Conservation (phyloP, 1,284 basidiomycete genomes). For the Xanthoconium separans region DNA sequence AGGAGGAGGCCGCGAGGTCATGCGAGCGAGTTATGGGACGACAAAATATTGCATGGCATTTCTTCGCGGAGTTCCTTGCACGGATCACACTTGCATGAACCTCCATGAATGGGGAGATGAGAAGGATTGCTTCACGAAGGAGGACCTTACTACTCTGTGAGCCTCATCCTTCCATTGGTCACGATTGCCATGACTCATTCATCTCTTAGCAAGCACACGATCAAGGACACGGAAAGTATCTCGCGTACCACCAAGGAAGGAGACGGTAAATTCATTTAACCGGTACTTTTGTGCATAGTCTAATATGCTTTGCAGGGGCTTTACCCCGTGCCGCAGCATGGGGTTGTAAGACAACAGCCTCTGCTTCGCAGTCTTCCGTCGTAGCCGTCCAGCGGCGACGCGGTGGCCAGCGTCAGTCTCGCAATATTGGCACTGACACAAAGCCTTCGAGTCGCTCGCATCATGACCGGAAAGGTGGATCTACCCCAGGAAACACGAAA, state of each 20-base stretch:
- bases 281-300: not conserved
- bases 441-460: constrained; percentile 36
- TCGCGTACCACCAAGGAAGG: constrained; percentile 53
- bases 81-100: constrained; percentile 89
- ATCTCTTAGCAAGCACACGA: constrained; percentile 73
- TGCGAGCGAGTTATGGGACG: constrained; percentile 95
- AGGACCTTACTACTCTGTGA: constrained; percentile 86
- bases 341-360: constrained; percentile 56
- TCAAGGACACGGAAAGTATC: constrained; percentile 79
- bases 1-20: constrained; percentile 73
- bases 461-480: constrained; percentile 39
- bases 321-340: constrained; percentile 84
- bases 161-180: constrained; percentile 33
- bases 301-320: constrained; percentile 34
- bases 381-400: constrained; percentile 39
- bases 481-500: constrained; percentile 36
- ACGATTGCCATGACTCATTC: constrained; percentile 4
- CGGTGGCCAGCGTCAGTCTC: constrained; percentile 41
- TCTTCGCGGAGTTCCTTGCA: constrained; percentile 84
- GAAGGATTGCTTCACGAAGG: constrained; percentile 94
- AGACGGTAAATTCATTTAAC: constrained; percentile 49
- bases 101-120: constrained; percentile 99
- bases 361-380: constrained; percentile 24
- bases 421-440: constrained; percentile 37
- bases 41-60: constrained; percentile 99